Evolutionary conservation across 495 filamentous ascomycete species (phyloP), one percentile per base, ranked within the genome.

Genomic region (Neurospora sp.): DNA sequence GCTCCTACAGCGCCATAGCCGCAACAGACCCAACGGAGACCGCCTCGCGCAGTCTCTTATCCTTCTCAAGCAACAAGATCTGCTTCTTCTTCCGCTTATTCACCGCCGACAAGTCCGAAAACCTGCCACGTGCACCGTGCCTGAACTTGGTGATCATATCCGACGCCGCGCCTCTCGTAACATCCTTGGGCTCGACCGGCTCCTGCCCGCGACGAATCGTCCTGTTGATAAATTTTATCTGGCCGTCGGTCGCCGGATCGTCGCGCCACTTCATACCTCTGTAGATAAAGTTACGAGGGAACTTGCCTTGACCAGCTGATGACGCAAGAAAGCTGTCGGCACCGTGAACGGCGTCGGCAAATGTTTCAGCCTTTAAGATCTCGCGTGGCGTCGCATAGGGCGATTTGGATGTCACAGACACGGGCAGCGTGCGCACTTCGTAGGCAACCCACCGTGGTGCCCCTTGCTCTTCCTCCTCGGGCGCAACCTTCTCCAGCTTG

Each of bases 81-180:
- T 81, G 79, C 74, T 80, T 84, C 72, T 85, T 80, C 72, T 78
- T 79, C 72, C 82, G 83, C 70, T 81, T 86, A 79, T 83, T 86
- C 21, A 82, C 82, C 0, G 84, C 85, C 78, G 86, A 83, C 19
- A 89, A 76, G 69, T 80, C 79, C 8, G 87, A 82, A 76, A 91
- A 95, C 43, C 88, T 86, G 13, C 92, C 91, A 76, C 89, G 89
- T 11, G 92, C 92, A 0, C 96, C 96, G 79, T 93, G 90, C 76
- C 90, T 93, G 73, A 97, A 76, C 78, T 97, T 97, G 2, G 92
- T 96, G 74, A 98, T 97, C 88, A 97, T 93, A 83, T 99, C 96
- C 24, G 86, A 87, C 39, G 96, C 96, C 77, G 89, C 88, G 1
- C 96, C 96, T 71, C 93, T 93, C 5, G 89, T 96, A 54, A 97